Base-by-base conservation (phyloP, 441 rosid genomes). In the Corymbia citriodora region DNA sequence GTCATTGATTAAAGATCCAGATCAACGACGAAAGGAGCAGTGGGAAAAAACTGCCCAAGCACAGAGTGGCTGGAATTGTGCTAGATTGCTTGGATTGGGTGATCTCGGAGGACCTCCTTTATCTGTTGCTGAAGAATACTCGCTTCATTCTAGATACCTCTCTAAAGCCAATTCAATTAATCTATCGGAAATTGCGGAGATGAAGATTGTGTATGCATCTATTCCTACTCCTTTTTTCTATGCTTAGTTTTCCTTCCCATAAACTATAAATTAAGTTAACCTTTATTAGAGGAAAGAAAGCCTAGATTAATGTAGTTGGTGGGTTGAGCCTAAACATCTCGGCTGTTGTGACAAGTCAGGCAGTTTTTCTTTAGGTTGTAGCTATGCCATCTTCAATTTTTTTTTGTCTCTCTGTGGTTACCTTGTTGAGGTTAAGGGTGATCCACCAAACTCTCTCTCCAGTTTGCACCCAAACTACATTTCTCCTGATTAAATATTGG, bases 41-140 rank as follows among this genome's bases (percentile, higher is more conserved):
- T 98, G 99, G 99, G 99, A 98, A 93, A 98, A 98, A 92, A 96
- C 96, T 91, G 97, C 99, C 92, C 97, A 95, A 91, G 97, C 99
- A 85, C 98, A 94, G 90, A 93, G 95, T 93, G 97, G 99, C 89
- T 97, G 94, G 91, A 97, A 96, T 91, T 98, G 97, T 95, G 99
- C 98, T 92, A 98, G 96, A 92, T 52, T 98, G 93, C 96, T 98
- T 93, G 99, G 99, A 89, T 97, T 98, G 94, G 99, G 99, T 70
- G 97, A 98, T 93, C 96, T 98, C 40, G 97, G 99, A 92, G 98
- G 96, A 89, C 97, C 98, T 90, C 92, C 96, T 87, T 92, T 98
- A 61, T 97, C 99, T 89, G 96, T 95, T 90, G 99, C 99, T 88
- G 99, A 98, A 96, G 99, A 98, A 92, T 98, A 96, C 92, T 97